phyloP scores from a whole-genome alignment of 768 basidiomycete species.

The Serendipita vermifera region DNA sequence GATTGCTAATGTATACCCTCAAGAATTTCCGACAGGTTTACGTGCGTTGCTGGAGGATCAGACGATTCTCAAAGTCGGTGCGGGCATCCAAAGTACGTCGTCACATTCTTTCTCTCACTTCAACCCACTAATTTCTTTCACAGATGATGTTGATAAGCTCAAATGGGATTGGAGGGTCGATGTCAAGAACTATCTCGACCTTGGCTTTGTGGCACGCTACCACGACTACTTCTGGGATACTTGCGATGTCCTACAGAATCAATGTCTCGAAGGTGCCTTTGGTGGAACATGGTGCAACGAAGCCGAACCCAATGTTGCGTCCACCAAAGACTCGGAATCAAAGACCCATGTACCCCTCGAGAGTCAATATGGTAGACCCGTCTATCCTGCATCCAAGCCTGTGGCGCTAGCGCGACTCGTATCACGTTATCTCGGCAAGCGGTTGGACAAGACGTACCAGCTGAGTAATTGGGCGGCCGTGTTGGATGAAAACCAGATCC shows the following conservation, averaged over 20 bases:
- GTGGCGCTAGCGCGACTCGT: not conserved
- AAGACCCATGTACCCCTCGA: no score
- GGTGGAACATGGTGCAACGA: not conserved
- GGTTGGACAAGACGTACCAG: not conserved
- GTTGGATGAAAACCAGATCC: not conserved
- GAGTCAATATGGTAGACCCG: no score
- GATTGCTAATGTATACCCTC: not conserved
- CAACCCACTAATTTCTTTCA: not conserved
- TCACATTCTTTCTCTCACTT: no score
- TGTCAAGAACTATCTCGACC: not conserved
- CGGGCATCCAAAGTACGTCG: not conserved
- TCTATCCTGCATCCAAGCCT: not conserved
- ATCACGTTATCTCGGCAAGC: not conserved
- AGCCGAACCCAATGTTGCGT: no score
- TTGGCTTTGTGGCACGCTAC: not conserved
- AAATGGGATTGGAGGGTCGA: not conserved
- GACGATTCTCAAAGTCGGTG: not conserved
- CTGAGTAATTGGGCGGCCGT: constrained; percentile 1
- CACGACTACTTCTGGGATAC: not conserved
- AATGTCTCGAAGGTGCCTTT: not conserved
- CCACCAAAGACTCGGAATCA: no score
- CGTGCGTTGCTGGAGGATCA: not conserved
- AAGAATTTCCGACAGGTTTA: not conserved
- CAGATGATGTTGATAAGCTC: constrained; percentile 4
- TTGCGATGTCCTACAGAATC: not conserved